Evolutionary conservation across 1,284 basidiomycete species (phyloP).

Genomic region (Leccinum glutinopallens): DNA sequence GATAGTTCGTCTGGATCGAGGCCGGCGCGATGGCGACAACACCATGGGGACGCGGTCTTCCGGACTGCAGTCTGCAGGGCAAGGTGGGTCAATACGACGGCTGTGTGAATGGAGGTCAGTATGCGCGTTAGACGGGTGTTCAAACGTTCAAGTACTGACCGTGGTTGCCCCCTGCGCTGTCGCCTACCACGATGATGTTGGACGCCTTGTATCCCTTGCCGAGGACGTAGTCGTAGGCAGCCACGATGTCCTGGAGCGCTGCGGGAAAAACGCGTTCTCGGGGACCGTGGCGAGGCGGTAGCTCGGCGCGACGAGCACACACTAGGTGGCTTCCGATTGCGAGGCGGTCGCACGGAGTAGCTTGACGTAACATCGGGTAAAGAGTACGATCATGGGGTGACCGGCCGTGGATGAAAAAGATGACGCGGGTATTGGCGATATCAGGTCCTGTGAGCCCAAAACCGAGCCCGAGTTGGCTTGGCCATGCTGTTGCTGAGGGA

Average conservation of each 20-base stretch:
- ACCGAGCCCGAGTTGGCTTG: not conserved
- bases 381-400: slow-evolving; percentile 19
- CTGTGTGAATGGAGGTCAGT: not conserved
- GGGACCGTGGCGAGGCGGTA: slow-evolving; percentile 25
- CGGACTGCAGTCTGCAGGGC: not conserved
- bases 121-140: not conserved
- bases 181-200: slow-evolving; percentile 29
- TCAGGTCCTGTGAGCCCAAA: not conserved
- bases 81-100: slow-evolving; percentile 2
- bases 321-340: no score
- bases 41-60: not conserved
- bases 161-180: slow-evolving; percentile 31
- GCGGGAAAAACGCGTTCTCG: slow-evolving; percentile 32
- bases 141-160: slow-evolving; percentile 14
- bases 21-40: not conserved
- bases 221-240: slow-evolving; percentile 32
- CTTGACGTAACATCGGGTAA: not conserved
- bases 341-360: not conserved
- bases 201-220: slow-evolving; percentile 22
- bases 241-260: slow-evolving; percentile 27
- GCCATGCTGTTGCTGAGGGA: slow-evolving; percentile 2
- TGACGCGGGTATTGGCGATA: slow-evolving; percentile 15
- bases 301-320: no score
- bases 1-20: not conserved
- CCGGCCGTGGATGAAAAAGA: slow-evolving; percentile 32